Evolutionary conservation across 2,329 filamentous ascomycete genomes (phyloP), one percentile per base, ranked within the genome.

Genomic region (Colletotrichum godetiae): DNA sequence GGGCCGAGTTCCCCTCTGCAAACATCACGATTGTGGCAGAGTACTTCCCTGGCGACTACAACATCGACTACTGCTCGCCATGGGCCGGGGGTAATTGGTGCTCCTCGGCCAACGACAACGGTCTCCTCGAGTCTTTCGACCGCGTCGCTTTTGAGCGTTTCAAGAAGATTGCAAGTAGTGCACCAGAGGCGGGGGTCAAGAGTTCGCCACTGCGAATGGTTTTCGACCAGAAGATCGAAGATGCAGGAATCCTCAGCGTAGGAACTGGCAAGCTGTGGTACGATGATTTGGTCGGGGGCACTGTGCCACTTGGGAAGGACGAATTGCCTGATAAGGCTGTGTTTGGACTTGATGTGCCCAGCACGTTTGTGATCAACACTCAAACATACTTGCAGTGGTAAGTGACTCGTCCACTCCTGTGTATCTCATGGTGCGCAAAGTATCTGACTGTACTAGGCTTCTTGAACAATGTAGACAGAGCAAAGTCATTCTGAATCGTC

Each of bases 11-110:
- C 55, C 73, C 73, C 5, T 24, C 35, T 3, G 52, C 29, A 6
- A 29, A 29, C 49, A 63, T 97, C 75, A 95, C 93, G 0, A 86
- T 97, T 46, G 86, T 95, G 37, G 93, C 94, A 5, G 97, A 96
- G 79, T 93, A 97, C 80, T 97, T 98, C 93, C 95, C 95, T 0
- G 95, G 95, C 46, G 95, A 98, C 84, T 97, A 96, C 82, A 93
- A 96, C 76, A 92, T 95, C 76, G 93, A 97, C 86, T 98, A 98
- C 81, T 92, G 94, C 0, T 97, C 94, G 6, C 95, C 94, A 0
- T 97, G 94, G 93, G 95, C 95, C 4, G 95, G 95, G 15, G 95
- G 94, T 74, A 96, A 97, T 12, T 75, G 73, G 73, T 79, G 92
- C 91, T 78, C 81, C 93, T 73, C 94, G 93, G 92, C 94, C 78